Conservation (phyloP, 306 rosid genomes). For the Mimosa bimucronata region DNA sequence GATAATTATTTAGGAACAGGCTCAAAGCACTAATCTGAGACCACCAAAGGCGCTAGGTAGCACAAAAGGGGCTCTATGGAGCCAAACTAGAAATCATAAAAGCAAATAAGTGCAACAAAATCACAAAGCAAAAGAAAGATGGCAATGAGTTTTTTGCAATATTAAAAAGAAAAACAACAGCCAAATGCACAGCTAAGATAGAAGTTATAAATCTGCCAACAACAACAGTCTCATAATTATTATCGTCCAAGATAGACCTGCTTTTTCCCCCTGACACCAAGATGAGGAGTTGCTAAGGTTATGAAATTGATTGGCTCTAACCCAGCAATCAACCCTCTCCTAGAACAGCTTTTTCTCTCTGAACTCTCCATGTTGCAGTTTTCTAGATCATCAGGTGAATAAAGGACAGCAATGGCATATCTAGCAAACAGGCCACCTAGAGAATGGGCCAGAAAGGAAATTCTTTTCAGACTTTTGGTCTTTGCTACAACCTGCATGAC, state of each 20-base stretch:
- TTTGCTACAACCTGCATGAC: constrained; percentile 78
- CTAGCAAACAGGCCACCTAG: constrained; percentile 96
- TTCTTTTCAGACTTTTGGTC: constrained; percentile 72
- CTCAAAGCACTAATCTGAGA: constrained; percentile 3
- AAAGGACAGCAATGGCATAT: constrained; percentile 81
- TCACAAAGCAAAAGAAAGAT: constrained; percentile 14
- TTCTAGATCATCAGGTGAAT: constrained; percentile 51
- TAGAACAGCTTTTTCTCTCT: constrained; percentile 43
- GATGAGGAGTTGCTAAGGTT: constrained; percentile 96
- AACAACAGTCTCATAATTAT: constrained; percentile 29
- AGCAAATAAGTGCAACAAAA: background rate
- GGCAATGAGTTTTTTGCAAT: background rate
- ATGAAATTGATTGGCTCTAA: constrained; percentile 90
- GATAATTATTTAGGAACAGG: background rate
- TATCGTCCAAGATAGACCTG: constrained; percentile 67
- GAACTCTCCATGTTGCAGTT: constrained; percentile 41
- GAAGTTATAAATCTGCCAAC: constrained; percentile 11
- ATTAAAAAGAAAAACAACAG: background rate
- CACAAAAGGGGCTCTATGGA: background rate
- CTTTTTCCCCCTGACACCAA: constrained; percentile 87
- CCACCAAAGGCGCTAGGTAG: background rate
- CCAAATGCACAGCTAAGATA: background rate
- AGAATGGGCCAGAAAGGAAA: constrained; percentile 94
- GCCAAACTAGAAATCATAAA: background rate
- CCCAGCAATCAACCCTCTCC: constrained; percentile 74